phyloP scores from a whole-genome alignment of 495 filamentous ascomycete species.

The Friedmanniomyces endolithicus region DNA sequence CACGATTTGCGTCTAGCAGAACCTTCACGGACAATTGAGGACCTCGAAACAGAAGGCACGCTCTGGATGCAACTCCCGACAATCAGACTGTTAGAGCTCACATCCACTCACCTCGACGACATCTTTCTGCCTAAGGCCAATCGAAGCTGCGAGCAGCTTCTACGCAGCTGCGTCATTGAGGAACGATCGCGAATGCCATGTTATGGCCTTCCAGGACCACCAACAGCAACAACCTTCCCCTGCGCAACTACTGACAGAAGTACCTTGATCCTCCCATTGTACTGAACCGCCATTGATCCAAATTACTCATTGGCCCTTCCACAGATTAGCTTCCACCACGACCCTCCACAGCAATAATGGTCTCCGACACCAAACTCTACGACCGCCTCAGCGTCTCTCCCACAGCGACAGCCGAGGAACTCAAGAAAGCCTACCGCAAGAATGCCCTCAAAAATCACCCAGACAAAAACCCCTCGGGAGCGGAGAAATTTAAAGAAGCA shows the following conservation, averaged over 20 bases:
- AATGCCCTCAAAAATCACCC: constrained; percentile 81
- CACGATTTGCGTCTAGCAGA: no score
- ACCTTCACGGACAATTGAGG: no score
- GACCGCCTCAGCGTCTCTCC: constrained; percentile 37
- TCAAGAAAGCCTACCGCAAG: constrained; percentile 84
- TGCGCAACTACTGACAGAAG: not conserved
- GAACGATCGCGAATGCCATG: not conserved
- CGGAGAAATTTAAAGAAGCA: constrained; percentile 79
- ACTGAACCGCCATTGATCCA: not conserved
- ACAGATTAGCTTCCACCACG: not conserved
- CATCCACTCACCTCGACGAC: not conserved
- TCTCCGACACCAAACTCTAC: constrained; percentile 34
- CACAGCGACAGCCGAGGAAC: constrained; percentile 74
- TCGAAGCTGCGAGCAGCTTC: constrained; percentile 20
- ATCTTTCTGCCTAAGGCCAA: constrained; percentile 1
- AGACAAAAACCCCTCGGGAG: constrained; percentile 80
- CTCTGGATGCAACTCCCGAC: no score
- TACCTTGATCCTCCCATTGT: not conserved
- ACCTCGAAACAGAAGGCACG: no score
- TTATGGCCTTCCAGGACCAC: not conserved
- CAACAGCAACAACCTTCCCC: not conserved
- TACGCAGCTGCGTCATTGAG: not conserved
- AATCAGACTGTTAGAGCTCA: no score
- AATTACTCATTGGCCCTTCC: not conserved
- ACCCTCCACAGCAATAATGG: constrained; percentile 20